Evolutionary conservation across 2,329 filamentous ascomycete species (phyloP).

Genomic region (Cladosporium sp.): DNA sequence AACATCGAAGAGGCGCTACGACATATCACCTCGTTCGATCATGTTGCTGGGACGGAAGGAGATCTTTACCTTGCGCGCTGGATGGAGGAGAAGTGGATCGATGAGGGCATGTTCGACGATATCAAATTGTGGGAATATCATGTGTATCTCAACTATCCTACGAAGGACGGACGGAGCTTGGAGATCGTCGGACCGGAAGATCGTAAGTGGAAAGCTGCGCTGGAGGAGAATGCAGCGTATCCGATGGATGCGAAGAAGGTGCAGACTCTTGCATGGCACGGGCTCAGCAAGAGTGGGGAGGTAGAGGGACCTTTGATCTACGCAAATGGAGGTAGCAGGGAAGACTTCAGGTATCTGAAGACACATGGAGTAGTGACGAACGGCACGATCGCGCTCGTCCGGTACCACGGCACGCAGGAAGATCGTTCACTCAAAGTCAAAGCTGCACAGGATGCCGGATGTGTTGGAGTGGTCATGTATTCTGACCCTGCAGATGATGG

Average conservation of each 20-base stretch:
- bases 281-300: conserved; percentile 79
- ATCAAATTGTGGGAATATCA: conserved; percentile 65
- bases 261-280: conserved; percentile 80
- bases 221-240: conserved; percentile 77
- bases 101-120: conserved; percentile 62
- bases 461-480: conserved; percentile 84
- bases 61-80: conserved; percentile 83
- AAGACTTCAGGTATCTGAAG: conserved; percentile 72
- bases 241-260: conserved; percentile 54
- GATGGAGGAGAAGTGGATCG: conserved; percentile 72
- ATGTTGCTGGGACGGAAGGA: conserved; percentile 90
- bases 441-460: conserved; percentile 81
- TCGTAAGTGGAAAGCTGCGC: conserved; percentile 66
- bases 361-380: conserved; percentile 69
- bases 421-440: conserved; percentile 81
- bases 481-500: conserved; percentile 85
- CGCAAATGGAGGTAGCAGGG: conserved; percentile 81
- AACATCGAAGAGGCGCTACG: conserved; percentile 62
- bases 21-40: conserved; percentile 78
- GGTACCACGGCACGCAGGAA: conserved; percentile 69
- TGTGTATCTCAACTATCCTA: conserved; percentile 92
- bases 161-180: conserved; percentile 68
- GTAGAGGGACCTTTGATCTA: conserved; percentile 85
- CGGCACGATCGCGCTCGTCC: conserved; percentile 78
- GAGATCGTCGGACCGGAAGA: conserved; percentile 71